Evolutionary conservation across 306 rosid genomes (phyloP).

Genomic region (Heteromeles arbutifolia): DNA sequence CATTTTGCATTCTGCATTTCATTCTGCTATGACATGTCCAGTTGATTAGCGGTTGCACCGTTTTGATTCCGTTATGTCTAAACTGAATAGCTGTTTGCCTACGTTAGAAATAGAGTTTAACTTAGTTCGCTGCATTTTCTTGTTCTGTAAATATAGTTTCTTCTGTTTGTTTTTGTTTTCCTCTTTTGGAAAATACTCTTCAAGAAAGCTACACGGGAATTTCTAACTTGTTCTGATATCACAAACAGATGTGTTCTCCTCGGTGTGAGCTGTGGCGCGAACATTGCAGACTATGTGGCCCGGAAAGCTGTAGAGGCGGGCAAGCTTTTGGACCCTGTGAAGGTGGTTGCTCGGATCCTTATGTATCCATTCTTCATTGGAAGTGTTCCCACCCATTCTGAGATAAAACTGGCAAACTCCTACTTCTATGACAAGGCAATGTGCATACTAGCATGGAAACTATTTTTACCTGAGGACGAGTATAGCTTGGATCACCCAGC

Average conservation of each 20-base stretch:
- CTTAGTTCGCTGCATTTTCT: neutral
- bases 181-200: neutral
- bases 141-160: neutral
- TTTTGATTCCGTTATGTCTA: neutral
- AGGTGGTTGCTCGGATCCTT: constrained; percentile 87
- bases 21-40: neutral
- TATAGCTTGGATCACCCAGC: constrained; percentile 87
- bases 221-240: constrained; percentile 17
- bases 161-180: neutral
- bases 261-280: constrained; percentile 97
- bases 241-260: constrained; percentile 87
- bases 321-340: constrained; percentile 79
- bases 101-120: neutral
- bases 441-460: constrained; percentile 93
- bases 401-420: constrained; percentile 88
- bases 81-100: neutral
- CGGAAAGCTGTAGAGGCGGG: constrained; percentile 91
- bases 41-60: neutral
- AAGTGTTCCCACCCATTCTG: constrained; percentile 82
- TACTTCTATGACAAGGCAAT: constrained; percentile 89
- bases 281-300: constrained; percentile 86
- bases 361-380: constrained; percentile 90
- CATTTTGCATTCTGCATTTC: neutral
- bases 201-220: neutral
- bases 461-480: constrained; percentile 75